Percentiles rank a stretch among this genome's conserved stretches.
Conservation (phyloP, 345 rosid species). For the Lumnitzera racemosa region DNA sequence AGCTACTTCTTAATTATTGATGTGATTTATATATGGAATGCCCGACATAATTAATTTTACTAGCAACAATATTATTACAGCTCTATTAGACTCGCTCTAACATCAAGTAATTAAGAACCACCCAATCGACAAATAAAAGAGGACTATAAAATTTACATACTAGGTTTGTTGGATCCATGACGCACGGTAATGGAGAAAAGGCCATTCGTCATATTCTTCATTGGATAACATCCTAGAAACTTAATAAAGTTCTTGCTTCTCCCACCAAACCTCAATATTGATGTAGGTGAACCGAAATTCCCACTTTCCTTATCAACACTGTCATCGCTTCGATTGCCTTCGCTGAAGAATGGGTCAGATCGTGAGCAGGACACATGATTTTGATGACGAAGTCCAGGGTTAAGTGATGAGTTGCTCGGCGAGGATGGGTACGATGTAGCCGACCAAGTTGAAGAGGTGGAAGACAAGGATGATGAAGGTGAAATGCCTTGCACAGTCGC, state of each 20-base stretch:
- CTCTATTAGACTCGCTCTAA: no score
- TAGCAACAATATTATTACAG: no score
- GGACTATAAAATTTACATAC: no score
- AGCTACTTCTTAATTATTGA: no score
- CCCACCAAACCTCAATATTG: slow-evolving; percentile 27
- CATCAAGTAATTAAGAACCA: no score
- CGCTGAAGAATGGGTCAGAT: slow-evolving; percentile 1
- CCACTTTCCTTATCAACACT: slow-evolving; percentile 2
- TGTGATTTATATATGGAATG: no score
- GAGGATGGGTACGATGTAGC: slow-evolving; percentile 5
- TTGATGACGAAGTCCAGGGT: neutral
- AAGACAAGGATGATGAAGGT: slow-evolving; percentile 3
- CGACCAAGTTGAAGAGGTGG: slow-evolving; percentile 10
- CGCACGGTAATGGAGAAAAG: slow-evolving; percentile 31
- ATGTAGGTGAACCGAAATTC: slow-evolving; percentile 15
- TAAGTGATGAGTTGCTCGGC: neutral
- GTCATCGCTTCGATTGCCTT: neutral
- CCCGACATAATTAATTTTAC: no score
- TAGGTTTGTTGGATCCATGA: neutral
- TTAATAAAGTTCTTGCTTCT: slow-evolving; percentile 7
- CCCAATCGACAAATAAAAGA: no score
- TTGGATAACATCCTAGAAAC: slow-evolving; percentile 29
- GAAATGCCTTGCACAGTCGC: neutral
- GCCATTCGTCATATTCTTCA: slow-evolving; percentile 39
- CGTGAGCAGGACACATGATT: slow-evolving; percentile 2